Conservation (phyloP, 2,329 filamentous ascomycete genomes). For the Monosporascus sp. region DNA sequence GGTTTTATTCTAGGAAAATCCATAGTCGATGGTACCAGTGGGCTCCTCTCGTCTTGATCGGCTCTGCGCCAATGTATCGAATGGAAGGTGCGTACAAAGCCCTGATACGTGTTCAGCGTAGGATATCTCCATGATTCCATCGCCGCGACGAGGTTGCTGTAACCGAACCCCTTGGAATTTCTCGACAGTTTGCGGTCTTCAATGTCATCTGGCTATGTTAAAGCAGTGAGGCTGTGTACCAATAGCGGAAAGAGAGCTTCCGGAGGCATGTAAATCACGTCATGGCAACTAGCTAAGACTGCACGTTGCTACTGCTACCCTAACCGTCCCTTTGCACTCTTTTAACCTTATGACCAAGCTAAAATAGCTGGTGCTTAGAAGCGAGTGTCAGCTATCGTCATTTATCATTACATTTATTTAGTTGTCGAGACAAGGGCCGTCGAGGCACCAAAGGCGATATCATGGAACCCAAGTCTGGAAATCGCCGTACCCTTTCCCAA, state of each 20-base stretch:
- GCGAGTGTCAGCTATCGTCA: not conserved
- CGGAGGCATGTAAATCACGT: not conserved
- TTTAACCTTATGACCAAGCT: not conserved
- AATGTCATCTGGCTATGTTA: no score
- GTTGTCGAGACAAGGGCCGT: slow-evolving; percentile 7
- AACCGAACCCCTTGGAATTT: no score
- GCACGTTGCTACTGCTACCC: not conserved
- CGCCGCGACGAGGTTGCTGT: no score
- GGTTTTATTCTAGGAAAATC: no score
- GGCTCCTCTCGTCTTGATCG: no score
- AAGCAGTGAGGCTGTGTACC: no score
- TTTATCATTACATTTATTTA: slow-evolving; percentile 1
- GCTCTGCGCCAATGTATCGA: no score
- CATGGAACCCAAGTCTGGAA: not conserved
- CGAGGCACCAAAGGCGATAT: not conserved
- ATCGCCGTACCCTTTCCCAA: not conserved
- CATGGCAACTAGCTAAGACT: not conserved
- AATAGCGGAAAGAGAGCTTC: not conserved
- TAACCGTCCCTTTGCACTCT: not conserved
- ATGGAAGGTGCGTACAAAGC: no score
- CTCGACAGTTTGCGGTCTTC: no score
- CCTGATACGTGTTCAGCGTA: no score
- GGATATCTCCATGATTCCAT: no score
- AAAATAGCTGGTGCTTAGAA: not conserved
- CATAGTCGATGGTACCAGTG: no score